Evolutionary conservation across 1,284 basidiomycete species (phyloP).

Genomic region (Puccinia coronata): DNA sequence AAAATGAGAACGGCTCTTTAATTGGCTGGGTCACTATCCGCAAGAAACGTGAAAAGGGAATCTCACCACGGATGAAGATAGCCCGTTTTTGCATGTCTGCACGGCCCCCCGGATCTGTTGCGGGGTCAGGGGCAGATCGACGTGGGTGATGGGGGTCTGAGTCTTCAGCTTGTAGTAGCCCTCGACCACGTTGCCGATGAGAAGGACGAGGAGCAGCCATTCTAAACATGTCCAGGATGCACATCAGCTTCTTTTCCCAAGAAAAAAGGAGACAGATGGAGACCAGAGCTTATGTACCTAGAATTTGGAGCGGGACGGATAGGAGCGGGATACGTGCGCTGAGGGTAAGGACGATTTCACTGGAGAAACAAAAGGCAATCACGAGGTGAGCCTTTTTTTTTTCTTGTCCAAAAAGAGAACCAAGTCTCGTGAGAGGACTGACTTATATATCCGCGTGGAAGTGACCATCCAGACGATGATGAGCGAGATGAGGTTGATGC

Average conservation of each 20-base stretch:
- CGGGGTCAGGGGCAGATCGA: slow-evolving; percentile 38
- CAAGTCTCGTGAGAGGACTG: not conserved
- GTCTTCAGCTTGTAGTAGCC: slow-evolving; percentile 30
- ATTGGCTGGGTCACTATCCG: not conserved
- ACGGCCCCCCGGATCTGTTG: slow-evolving; percentile 25
- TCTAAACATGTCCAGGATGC: not conserved
- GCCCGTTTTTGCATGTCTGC: not conserved
- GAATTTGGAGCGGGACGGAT: not conserved
- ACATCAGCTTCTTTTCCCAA: not conserved
- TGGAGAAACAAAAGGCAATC: not conserved
- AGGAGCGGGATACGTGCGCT: not conserved
- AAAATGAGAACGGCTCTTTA: not conserved
- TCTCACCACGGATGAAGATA: not conserved
- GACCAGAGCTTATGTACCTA: not conserved
- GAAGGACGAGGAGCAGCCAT: slow-evolving; percentile 15
- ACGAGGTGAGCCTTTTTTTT: not conserved
- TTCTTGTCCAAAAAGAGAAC: not conserved
- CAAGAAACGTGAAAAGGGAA: too few relatives aligned
- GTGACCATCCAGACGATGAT: slow-evolving; percentile 37
- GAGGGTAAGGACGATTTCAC: not conserved
- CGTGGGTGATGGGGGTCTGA: slow-evolving; percentile 18
- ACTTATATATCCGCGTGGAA: slow-evolving; percentile 35
- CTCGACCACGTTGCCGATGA: slow-evolving; percentile 13
- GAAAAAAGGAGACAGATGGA: not conserved
- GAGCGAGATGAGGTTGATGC: slow-evolving; percentile 40